Conservation (phyloP, 257 asterid species). For the Capsicum chinense region DNA sequence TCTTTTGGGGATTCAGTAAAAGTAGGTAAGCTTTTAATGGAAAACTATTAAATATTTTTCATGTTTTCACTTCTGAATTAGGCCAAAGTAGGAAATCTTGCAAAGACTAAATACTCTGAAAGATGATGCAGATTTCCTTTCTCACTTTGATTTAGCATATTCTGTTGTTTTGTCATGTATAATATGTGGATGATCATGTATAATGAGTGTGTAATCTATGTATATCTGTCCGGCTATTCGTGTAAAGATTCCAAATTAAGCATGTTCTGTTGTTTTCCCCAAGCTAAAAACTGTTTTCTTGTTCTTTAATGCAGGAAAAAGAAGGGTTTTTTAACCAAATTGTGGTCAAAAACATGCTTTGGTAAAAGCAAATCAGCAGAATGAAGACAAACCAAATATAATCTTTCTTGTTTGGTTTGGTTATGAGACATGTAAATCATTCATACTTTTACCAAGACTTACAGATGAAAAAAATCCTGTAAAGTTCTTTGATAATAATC, state of each 20-base stretch:
- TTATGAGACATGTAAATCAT: constrained; percentile 19
- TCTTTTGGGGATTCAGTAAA: neutral
- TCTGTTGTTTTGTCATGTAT: neutral
- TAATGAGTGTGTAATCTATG: too few species aligned
- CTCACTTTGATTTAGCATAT: neutral
- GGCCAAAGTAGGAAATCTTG: neutral
- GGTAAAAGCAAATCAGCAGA: constrained; percentile 42
- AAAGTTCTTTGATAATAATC: constrained; percentile 14
- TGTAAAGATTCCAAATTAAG: neutral
- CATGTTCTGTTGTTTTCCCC: neutral
- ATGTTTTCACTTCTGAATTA: neutral
- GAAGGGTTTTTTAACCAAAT: constrained; percentile 40
- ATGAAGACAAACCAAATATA: constrained; percentile 24
- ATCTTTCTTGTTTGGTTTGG: neutral
- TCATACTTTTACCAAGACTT: neutral
- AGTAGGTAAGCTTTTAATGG: neutral
- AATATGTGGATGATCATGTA: too few species aligned
- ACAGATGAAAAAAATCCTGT: neutral
- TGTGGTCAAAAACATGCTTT: constrained; percentile 45
- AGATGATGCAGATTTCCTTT: neutral
- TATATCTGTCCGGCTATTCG: neutral
- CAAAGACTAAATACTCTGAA: neutral
- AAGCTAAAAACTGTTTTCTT: neutral
- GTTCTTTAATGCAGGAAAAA: constrained; percentile 52
- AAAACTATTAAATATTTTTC: neutral